Conservation (phyloP, 2,329 filamentous ascomycete genomes). For the Colletotrichum shisoi region DNA sequence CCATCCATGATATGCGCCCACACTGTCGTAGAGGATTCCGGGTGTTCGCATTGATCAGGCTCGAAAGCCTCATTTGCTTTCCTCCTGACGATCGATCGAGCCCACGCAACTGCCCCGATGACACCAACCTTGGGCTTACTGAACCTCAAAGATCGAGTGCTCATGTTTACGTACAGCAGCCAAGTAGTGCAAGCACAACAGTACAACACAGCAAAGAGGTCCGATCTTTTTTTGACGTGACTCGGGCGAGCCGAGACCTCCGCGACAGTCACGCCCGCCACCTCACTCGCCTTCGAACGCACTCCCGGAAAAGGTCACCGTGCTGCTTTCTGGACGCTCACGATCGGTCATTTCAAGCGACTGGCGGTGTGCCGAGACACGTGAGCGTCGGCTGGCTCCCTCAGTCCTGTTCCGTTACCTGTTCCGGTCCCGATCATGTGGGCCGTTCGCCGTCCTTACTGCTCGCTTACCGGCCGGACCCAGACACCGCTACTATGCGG, state of each 20-base stretch:
- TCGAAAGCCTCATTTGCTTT: slow-evolving; percentile 33
- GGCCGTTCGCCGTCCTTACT: slow-evolving; percentile 12
- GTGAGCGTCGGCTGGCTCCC: slow-evolving; percentile 17
- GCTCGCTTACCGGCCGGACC: slow-evolving; percentile 19
- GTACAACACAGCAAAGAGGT: neutral
- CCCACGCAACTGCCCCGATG: neutral
- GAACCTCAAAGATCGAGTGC: neutral
- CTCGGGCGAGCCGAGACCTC: slow-evolving; percentile 2
- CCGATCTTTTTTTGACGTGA: neutral
- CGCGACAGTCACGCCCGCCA: neutral
- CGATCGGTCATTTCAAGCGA: slow-evolving; percentile 33
- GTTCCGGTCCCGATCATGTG: slow-evolving; percentile 34
- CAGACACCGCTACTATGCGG: slow-evolving; percentile 10
- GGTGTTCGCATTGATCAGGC: slow-evolving; percentile 25
- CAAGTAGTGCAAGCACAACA: too few species aligned
- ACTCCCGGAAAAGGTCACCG: slow-evolving; percentile 2
- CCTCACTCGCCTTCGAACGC: slow-evolving; percentile 2
- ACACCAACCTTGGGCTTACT: slow-evolving; percentile 4
- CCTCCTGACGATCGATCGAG: neutral
- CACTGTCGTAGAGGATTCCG: neutral
- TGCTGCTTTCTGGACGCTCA: neutral
- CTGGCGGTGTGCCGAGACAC: slow-evolving; percentile 37
- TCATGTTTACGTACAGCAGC: neutral
- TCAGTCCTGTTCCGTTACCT: slow-evolving; percentile 29
- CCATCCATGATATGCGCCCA: neutral